Evolutionary conservation across 2,329 filamentous ascomycete species (phyloP).

Genomic region (Aureobasidium namibiae): DNA sequence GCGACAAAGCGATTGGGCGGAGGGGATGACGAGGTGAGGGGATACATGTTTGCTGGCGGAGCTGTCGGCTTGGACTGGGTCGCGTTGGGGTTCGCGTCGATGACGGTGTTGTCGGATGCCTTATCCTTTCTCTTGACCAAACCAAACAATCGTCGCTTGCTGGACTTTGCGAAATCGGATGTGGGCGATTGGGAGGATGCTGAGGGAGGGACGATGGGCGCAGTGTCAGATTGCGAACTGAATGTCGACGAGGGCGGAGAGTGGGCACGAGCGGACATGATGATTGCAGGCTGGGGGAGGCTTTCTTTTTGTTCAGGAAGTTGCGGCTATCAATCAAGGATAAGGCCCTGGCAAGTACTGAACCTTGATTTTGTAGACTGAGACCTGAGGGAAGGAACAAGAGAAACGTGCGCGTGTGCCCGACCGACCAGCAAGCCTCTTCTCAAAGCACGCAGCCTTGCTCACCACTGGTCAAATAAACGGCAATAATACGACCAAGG

Average conservation of each 20-base stretch:
- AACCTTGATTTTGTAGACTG: slow-evolving; percentile 4
- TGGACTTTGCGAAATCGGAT: slow-evolving; percentile 13
- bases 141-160: slow-evolving; percentile 18
- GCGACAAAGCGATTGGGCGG: slow-evolving; percentile 17
- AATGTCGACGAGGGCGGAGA: slow-evolving; percentile 2
- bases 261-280: slow-evolving; percentile 5
- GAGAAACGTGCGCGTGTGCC: neutral
- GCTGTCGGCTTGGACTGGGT: slow-evolving; percentile 1
- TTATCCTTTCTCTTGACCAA: slow-evolving; percentile 17
- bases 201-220: neutral
- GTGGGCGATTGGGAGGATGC: neutral
- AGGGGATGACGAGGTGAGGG: slow-evolving; percentile 17
- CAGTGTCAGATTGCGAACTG: slow-evolving; percentile 3
- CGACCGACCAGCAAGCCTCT: neutral
- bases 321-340: neutral
- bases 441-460: neutral
- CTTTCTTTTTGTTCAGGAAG: neutral
- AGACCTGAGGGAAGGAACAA: neutral
- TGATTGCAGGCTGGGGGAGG: neutral
- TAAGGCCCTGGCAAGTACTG: slow-evolving; percentile 3
- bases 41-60: slow-evolving; percentile 8
- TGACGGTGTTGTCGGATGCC: slow-evolving; percentile 4
- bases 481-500: neutral
- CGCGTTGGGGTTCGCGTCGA: slow-evolving; percentile 13
- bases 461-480: neutral